Base-by-base conservation (phyloP, 2,329 filamentous ascomycete genomes). In the Aspergillus piperis region DNA sequence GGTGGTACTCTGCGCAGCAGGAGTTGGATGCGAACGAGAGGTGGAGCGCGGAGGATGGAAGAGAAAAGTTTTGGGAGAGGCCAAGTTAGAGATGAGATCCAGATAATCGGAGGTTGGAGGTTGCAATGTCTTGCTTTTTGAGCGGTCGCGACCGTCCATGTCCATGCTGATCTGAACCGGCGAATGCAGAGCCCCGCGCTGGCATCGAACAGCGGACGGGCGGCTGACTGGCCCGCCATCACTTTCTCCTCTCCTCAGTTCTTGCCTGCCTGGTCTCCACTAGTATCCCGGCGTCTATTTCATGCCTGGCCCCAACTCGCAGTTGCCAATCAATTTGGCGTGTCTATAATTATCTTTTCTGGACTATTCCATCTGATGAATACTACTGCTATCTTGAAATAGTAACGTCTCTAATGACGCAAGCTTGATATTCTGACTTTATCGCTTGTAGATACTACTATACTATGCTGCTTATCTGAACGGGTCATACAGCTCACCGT, bases 11-110 rank as follows among this genome's bases (percentile, higher is more conserved):
- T 59, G 59, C 42, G 60, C 53, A 58, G 64, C 57, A 56, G 58
- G 66, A 54, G 32, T 56, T 55, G 57, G 61, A 60, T 53, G 64
- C 42, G 44, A 39, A 54, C 38, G 65, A 53, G 56, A 63, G 41
- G 57, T 64, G 50, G 64, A 51, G 57, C 64, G 64, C 23, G 70
- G 69, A 50, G 62, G 38, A 50, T 59, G 52, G 51, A 71, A 75
- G 57, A 78, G 75, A 62, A 77, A 76, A 17, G 73, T 70, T 47
- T 72, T 65, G 27, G 75, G 75, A 36, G 76, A 73, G 59, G 74
- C 75, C 50, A 78, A 68, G 8, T 69, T 68, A 8, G 73, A 70
- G 38, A 72, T 65, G 54, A 74, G 68, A 56, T 74, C 68, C 49
- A 72, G 68, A 66, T 70, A 69, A 41, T 65, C 54, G 49, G 63